Conservation (phyloP, 805 yeast species). For the Candida succiphila region DNA sequence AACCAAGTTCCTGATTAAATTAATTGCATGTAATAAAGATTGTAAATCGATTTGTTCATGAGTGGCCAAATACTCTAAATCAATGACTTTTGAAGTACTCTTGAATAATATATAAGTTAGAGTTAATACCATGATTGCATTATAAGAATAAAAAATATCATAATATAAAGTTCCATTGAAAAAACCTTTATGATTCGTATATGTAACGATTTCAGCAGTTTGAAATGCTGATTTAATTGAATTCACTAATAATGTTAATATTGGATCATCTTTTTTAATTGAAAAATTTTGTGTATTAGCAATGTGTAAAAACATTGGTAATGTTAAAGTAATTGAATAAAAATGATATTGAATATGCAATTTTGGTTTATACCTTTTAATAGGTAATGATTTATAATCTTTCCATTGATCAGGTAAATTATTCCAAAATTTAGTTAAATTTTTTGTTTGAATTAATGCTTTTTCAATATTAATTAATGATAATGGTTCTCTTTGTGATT, state of each 20-base stretch:
- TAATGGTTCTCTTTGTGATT: conserved; percentile 27
- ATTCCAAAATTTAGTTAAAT: conserved; percentile 24
- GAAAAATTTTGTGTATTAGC: conserved; percentile 24
- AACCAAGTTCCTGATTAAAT: conserved; percentile 22
- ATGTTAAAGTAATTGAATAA: conserved; percentile 29
- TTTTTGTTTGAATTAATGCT: conserved; percentile 25
- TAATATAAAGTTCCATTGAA: conserved; percentile 34
- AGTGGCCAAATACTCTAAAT: conserved; percentile 15
- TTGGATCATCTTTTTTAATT: conserved; percentile 29
- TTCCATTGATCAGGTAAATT: conserved; percentile 23
- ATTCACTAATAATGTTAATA: conserved; percentile 26
- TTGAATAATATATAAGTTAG: conserved; percentile 28
- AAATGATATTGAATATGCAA: conserved; percentile 31
- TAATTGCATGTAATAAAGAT: conserved; percentile 21
- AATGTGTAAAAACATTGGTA: conserved; percentile 33
- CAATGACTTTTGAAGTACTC: conserved; percentile 12
- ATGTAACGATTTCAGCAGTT: conserved; percentile 27
- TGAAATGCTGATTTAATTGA: conserved; percentile 31
- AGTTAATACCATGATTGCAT: conserved; percentile 30
- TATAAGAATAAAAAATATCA: conserved; percentile 34
- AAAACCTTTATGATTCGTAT: conserved; percentile 25
- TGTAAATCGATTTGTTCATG: conserved; percentile 20
- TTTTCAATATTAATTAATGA: conserved; percentile 29
- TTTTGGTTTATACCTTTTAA: conserved; percentile 29
- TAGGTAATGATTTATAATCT: conserved; percentile 21